Evolutionary conservation across 108 stramenopile genomes (phyloP), one percentile per base, ranked within the genome.

Genomic region (Pseudonitzschia delicatissima): DNA sequence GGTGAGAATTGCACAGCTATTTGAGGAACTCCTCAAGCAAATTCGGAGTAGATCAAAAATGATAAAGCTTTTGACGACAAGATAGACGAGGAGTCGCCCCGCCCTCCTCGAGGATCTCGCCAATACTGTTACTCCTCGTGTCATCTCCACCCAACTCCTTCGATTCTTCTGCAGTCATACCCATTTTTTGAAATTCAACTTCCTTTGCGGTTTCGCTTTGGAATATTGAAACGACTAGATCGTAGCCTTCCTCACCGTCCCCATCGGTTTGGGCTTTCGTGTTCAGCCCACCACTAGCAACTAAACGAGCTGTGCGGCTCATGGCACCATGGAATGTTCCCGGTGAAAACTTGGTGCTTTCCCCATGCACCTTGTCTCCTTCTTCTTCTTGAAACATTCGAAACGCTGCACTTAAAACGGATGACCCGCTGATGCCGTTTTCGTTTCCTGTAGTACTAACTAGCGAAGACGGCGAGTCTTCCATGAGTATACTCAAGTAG

Each of bases 301-400:
- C 23, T 12, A 51, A 18, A 11, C 66, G 57, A 45, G 79, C 66
- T 5, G 65, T 57, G 11, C 68, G 74, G 37, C 69, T 65, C 9
- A 63, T 13, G 4, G 77, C 71, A 4, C 81, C 81, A 8, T 57
- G 47, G 39, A 45, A 77, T 4, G 21, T 45, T 29, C 81, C 77
- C 39, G 59, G 21, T 21, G 23, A 17, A 40, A 60, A n/a, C 13
- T 25, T 15, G 4, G 28, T 23, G 23, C 26, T 26, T 53, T 60
- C 40, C 12, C 7, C 39, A 15, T 26, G 40, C 21, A 23, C 25
- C 35, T 40, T 11, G 5, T 29, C 40, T 45, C 28, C 39, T 12
- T 44, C 1, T 9, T 42, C 25, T 20, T 44, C 25, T 45, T 0
- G 62, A 39, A 62, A 44, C 20, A 26, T 21, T 12, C 20, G 21